Base-by-base conservation (phyloP, 305 asterid species). In the Fraxinus sp. region DNA sequence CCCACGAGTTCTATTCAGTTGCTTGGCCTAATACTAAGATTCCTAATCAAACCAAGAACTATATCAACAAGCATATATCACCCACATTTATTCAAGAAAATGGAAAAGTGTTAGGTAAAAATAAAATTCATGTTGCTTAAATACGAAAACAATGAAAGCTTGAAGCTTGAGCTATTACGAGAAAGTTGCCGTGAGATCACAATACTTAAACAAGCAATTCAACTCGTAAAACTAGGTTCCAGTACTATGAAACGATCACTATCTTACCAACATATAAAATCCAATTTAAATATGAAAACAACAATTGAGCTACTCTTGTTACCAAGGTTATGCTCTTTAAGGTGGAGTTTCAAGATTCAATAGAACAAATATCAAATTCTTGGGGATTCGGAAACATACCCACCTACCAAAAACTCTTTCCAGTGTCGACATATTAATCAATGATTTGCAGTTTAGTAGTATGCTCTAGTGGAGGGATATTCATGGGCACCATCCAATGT, bases 401-500 rank as follows among this genome's bases (percentile, higher is more conserved):
- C 14, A 94, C 98, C 97, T 89, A 86, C 89, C 90, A 81, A 94
- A 74, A 80, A 93, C 94, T 62, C 81, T 86, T 88, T 89, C 82
- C 35, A 95, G 92, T 36, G 90, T 91, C 59, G 33, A 92, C 98
- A 82, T 90, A 95, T 87, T 91, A 93, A 87, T 93, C 91, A 68
- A 92, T 90, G 44, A 92, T 88, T 62, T 88, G 90, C 59, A 91
- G 85, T 83, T 88, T 93, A 57, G 94, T 75, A 57, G 83, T 62
- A 74, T 87, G 86, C 37, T 84, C 81, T 10, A 22, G 83, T 3
- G 91, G 88, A 82, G 96, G 98, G 66, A 86, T 44, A 71, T 90
- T 91, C 90, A 93, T 79, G 24, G 92, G 88, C 84, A 95, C 96
- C 91, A 90, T 90, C 98, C 97, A 95, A 59, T 89, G 91, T 78